These are phyloP conservation scores for Clavispora vitiphila DNA, from an alignment of 805 yeast species.

Conservation along the genomic window DNA sequence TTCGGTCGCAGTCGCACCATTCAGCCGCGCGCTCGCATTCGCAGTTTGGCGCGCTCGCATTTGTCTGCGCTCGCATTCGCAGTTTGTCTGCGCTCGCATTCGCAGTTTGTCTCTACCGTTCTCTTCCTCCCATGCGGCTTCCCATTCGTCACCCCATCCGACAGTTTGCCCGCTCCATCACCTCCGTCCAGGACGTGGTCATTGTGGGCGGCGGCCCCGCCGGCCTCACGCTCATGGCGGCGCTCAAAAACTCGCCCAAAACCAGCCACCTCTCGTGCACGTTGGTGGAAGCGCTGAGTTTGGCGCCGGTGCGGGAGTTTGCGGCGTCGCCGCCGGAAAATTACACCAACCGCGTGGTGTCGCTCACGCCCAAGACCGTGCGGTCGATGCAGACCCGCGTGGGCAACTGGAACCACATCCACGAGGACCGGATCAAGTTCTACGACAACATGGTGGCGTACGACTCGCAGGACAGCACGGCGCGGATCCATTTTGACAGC, in stretches of 20 bases:
- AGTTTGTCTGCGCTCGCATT: too few species aligned
- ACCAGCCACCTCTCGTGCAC: slow-evolving; percentile 58
- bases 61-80: too few species aligned
- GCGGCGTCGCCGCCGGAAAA: slow-evolving; percentile 37
- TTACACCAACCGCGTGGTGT: slow-evolving; percentile 76
- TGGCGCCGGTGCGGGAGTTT: slow-evolving; percentile 50
- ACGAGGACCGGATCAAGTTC: slow-evolving; percentile 65
- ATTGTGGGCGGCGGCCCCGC: slow-evolving; percentile 98
- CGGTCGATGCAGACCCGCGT: slow-evolving; percentile 54
- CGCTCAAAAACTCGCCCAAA: slow-evolving; percentile 62
- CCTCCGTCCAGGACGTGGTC: slow-evolving; percentile 53
- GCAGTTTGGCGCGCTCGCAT: too few species aligned
- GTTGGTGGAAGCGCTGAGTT: slow-evolving; percentile 67
- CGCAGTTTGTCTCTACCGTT: background rate
- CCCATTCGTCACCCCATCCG: too few species aligned
- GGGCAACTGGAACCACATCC: slow-evolving; percentile 72
- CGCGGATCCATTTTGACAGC: slow-evolving; percentile 67
- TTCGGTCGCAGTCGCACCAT: background rate
- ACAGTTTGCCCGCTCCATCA: too few species aligned
- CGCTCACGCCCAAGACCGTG: slow-evolving; percentile 78
- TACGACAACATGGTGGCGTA: slow-evolving; percentile 82
- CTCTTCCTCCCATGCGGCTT: background rate
- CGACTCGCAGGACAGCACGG: slow-evolving; percentile 66
- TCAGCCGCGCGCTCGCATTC: too few species aligned
- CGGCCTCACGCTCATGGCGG: slow-evolving; percentile 81